phyloP scores from a whole-genome alignment of 768 basidiomycete species.

The Agaricus subrufescens region DNA sequence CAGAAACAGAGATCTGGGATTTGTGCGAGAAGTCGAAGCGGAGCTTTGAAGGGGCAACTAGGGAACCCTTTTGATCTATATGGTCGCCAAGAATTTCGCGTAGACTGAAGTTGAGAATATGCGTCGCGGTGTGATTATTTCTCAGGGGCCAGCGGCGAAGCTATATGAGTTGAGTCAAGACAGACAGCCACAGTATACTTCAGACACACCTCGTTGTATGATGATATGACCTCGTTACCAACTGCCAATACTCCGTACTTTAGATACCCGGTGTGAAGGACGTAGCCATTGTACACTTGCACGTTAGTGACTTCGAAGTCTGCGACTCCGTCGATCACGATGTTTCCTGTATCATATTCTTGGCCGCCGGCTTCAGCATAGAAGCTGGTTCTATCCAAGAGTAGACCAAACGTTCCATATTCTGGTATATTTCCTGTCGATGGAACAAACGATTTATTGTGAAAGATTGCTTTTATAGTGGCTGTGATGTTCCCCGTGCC shows the following conservation, averaged over 20 bases:
- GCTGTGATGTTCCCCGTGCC: constrained; percentile 76
- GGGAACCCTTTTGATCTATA: constrained; percentile 96
- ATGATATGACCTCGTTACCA: constrained; percentile 78
- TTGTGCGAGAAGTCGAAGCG: constrained; percentile 99
- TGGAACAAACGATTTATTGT: constrained; percentile 66
- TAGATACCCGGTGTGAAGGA: constrained; percentile 85
- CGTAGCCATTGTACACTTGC: constrained; percentile 93
- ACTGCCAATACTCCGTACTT: constrained; percentile 83
- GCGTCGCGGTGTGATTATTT: constrained; percentile 98
- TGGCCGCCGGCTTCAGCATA: constrained; percentile 98
- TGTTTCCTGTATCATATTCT: constrained; percentile 93
- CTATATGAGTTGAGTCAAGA: constrained; percentile 28
- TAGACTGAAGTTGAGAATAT: constrained; percentile 92
- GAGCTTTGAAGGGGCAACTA: constrained; percentile 92
- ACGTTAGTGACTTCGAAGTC: constrained; percentile 95
- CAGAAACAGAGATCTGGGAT: constrained; percentile 69
- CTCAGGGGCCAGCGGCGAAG: constrained; percentile 92
- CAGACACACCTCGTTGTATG: constrained; percentile 79
- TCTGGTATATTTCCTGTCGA: constrained; percentile 66
- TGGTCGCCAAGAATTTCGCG: constrained; percentile 96
- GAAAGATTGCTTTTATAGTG: constrained; percentile 79
- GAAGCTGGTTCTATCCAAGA: constrained; percentile 92
- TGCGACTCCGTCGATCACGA: constrained; percentile 85
- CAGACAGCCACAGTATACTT: not conserved
- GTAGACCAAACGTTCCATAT: constrained; percentile 71